Evolutionary conservation across 2,329 filamentous ascomycete species (phyloP).

Genomic region (Trichoderma sp.): DNA sequence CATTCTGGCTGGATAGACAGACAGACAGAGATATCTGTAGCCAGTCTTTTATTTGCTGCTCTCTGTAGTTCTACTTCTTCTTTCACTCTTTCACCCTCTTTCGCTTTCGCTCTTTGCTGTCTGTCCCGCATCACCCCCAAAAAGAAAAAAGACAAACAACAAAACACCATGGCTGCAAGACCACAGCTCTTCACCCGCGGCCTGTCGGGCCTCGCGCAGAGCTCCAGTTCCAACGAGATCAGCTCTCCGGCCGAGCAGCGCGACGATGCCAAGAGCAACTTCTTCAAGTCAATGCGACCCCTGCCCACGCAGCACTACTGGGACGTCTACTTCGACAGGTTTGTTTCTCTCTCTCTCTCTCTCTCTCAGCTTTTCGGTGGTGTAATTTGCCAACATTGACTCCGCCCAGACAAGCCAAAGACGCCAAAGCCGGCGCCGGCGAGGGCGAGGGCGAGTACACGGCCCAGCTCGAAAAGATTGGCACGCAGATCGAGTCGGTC

Average conservation of each 20-base stretch:
- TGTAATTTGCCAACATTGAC: background rate
- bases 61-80: background rate
- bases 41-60: background rate
- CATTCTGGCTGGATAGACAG: background rate
- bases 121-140: background rate
- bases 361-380: background rate
- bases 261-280: conserved; percentile 81
- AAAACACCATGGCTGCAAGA: conserved; percentile 54
- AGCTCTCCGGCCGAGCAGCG: conserved; percentile 71
- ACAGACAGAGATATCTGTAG: background rate
- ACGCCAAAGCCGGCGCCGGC: conserved; percentile 43
- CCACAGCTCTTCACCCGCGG: conserved; percentile 63
- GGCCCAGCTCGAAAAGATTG: conserved; percentile 62
- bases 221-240: conserved; percentile 59
- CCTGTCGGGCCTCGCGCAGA: conserved; percentile 63
- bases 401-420: conserved; percentile 36
- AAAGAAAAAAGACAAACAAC: background rate
- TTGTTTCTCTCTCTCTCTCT: background rate
- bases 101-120: background rate
- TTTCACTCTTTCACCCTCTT: background rate
- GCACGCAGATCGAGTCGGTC: conserved; percentile 70
- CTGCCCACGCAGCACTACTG: conserved; percentile 80
- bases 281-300: conserved; percentile 71
- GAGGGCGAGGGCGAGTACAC: conserved; percentile 51
- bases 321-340: conserved; percentile 69